These are phyloP conservation scores for Coemansia sp. DNA, from an alignment of 192 early-diverging fungal genomes.

Conservation along the genomic window DNA sequence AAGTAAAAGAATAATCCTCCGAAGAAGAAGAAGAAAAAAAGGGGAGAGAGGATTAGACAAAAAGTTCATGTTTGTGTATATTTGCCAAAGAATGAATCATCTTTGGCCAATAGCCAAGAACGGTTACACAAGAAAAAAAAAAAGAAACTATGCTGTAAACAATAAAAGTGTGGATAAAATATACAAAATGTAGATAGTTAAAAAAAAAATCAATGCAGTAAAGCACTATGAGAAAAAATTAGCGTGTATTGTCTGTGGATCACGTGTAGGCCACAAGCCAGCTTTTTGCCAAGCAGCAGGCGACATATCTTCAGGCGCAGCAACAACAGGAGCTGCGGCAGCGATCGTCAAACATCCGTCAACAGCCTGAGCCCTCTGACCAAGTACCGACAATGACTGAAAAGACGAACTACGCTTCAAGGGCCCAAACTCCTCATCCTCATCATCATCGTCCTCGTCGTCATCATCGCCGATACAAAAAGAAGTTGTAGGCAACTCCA, in stretches of 20 bases:
- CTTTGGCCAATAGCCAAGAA: neutral
- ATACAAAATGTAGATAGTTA: constrained; percentile 1
- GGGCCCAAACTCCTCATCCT: neutral
- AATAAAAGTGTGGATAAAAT: neutral
- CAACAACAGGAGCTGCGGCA: neutral
- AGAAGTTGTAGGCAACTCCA: neutral
- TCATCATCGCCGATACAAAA: constrained; percentile 15
- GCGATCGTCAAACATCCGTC: neutral
- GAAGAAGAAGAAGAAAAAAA: no score
- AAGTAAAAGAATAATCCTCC: neutral
- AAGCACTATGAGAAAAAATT: neutral
- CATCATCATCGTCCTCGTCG: constrained; percentile 13
- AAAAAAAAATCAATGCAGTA: neutral
- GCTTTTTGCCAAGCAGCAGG: neutral
- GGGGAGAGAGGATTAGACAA: no score
- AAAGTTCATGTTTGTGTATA: neutral
- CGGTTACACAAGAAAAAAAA: neutral
- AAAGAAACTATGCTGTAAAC: constrained; percentile 1
- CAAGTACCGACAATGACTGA: constrained; percentile 15
- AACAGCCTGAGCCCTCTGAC: neutral
- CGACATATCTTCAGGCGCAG: constrained; percentile 1
- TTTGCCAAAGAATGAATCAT: neutral
- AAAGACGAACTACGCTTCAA: constrained; percentile 38
- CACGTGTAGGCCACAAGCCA: constrained; percentile 10
- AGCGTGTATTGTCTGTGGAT: constrained; percentile 9